A percentile compares a stretch with the other conserved stretches of the same genome.
Conservation (phyloP, 1,284 basidiomycete genomes). For the Vanrija pseudolonga region DNA sequence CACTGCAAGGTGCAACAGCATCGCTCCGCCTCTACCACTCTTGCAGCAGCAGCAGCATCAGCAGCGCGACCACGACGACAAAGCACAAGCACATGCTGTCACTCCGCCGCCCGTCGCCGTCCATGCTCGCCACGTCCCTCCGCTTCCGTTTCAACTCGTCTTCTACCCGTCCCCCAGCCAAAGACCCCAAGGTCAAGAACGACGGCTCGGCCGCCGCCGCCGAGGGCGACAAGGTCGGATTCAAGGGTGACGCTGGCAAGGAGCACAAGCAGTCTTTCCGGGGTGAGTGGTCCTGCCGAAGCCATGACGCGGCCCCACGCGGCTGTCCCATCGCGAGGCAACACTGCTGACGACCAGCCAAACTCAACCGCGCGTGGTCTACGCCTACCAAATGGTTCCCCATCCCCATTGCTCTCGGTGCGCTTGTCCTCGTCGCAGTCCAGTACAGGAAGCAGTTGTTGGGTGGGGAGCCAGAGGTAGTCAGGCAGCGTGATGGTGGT, state of each 20-base stretch:
- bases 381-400: conserved; percentile 96
- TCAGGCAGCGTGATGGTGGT: conserved; percentile 57
- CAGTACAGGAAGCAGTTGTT: conserved; percentile 57
- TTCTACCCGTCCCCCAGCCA: not conserved
- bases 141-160: conserved; percentile 9
- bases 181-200: not conserved
- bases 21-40: no score
- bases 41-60: no score
- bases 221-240: not conserved
- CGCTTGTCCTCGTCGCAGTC: conserved; percentile 75
- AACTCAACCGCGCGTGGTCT: conserved; percentile 68
- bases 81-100: no score
- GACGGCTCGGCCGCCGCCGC: not conserved
- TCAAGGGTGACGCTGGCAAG: not conserved
- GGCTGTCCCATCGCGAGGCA: no score
- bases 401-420: conserved; percentile 85
- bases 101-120: not conserved
- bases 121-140: not conserved
- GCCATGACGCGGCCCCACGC: not conserved
- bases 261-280: not conserved
- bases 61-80: no score
- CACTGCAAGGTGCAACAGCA: no score
- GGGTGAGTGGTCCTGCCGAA: conserved; percentile 1
- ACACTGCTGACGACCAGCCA: conserved; percentile 8
- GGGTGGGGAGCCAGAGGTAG: conserved; percentile 40